Conservation (phyloP, 2,329 filamentous ascomycete species). For the Aurifilum marmelostoma region DNA sequence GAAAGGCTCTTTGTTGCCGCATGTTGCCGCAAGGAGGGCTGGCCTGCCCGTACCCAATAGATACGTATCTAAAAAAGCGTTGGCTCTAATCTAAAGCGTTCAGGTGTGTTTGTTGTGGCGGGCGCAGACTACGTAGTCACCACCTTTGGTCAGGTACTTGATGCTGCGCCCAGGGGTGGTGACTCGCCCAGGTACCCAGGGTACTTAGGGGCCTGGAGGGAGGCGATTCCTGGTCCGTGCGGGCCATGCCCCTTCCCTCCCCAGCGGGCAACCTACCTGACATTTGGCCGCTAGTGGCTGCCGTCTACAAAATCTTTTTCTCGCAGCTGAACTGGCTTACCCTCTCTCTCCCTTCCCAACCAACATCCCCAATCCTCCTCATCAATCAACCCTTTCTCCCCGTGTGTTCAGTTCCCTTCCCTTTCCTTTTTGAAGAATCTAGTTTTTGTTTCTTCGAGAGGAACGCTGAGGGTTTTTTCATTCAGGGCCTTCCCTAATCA, state of each 20-base stretch:
- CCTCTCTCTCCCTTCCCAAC: constrained; percentile 34
- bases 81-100: background rate
- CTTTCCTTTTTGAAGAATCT: constrained; percentile 50
- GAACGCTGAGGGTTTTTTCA: constrained; percentile 41
- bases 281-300: constrained; percentile 29
- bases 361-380: constrained; percentile 34
- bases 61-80: background rate
- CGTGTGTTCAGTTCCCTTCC: constrained; percentile 43
- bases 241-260: constrained; percentile 30
- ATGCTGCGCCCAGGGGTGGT: background rate
- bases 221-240: constrained; percentile 24
- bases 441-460: constrained; percentile 46
- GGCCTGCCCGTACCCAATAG: background rate
- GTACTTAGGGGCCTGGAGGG: background rate
- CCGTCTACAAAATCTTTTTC: constrained; percentile 32
- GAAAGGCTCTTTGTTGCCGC: background rate
- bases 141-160: background rate
- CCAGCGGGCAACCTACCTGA: constrained; percentile 29
- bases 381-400: constrained; percentile 34
- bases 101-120: background rate
- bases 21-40: background rate
- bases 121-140: constrained; percentile 3
- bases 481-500: constrained; percentile 20
- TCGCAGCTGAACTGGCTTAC: constrained; percentile 27
- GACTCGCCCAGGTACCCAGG: constrained; percentile 5